Evolutionary conservation across 2,329 filamentous ascomycete species (phyloP), one percentile per base, ranked within the genome.

Genomic region (Botrytis aclada): DNA sequence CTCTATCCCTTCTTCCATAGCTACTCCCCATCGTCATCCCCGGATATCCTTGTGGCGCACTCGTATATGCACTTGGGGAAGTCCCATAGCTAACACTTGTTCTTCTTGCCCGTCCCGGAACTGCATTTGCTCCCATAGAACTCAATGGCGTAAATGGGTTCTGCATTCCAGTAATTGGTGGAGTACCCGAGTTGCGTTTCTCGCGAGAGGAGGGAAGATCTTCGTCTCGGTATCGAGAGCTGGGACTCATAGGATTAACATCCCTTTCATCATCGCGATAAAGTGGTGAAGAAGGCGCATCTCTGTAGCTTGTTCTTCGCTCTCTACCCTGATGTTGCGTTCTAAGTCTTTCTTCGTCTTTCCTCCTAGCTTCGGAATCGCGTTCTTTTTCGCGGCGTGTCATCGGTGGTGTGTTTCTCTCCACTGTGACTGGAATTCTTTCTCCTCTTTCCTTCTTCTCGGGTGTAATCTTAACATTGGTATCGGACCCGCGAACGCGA

Each of bases 361-460:
- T 47, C 20, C 14, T 66, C 16, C 70, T 22, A 1, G 62, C 70
- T 16, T 60, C 54, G 0, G 34, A 41, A 14, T 72, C 70, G 14
- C 62, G 39, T 39, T 67, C 62, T 51, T 69, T 72, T 29, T 72
- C 70, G 10, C 70, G 32, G 39, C 37, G 16, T 25, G 65, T 29
- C 56, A 63, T 64, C 5, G 71, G 65, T 34, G 71, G 71, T 9
- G 71, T 70, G 7, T 56, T 62, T 54, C 65, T 34, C 2, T 72
- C 64, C 16, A 54, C 43, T 10, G 54, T 51, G 12, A 43, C 65
- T 0, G 71, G 71, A 10, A 45, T 29, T 7, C 58, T 37, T 3
- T 72, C 66, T 9, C 71, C 22, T 20, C 43, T 34, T 22, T 72
- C 51, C 18, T 56, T 62, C 14, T 71, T 71, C n/a, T 72, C 71